Evolutionary conservation across 2,329 filamentous ascomycete genomes (phyloP).

Genomic region (Eutypella sp.): DNA sequence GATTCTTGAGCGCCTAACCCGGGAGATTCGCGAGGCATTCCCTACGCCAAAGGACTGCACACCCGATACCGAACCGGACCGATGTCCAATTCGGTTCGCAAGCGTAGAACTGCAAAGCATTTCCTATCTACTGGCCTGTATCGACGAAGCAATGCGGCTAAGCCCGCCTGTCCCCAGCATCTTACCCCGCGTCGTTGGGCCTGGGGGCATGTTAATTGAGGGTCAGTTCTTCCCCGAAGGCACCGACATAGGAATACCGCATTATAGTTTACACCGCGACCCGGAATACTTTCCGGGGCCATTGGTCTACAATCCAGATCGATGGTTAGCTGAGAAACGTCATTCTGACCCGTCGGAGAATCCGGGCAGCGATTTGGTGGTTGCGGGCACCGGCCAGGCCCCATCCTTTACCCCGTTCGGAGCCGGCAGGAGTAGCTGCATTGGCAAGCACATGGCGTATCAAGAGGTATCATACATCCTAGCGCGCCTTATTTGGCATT

Average conservation of each 20-base stretch:
- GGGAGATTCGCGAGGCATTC: background rate
- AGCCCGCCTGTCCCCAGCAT: slow-evolving; percentile 4
- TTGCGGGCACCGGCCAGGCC: background rate
- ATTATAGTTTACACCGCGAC: slow-evolving; percentile 7
- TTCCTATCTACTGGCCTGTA: slow-evolving; percentile 11
- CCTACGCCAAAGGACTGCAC: background rate
- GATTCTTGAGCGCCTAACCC: background rate
- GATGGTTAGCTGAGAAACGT: too few relatives aligned
- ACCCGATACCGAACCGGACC: background rate
- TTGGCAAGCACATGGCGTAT: background rate
- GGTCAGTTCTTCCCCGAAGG: slow-evolving; percentile 6
- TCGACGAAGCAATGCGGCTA: slow-evolving; percentile 13
- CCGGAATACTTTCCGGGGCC: slow-evolving; percentile 4
- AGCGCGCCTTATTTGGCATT: background rate
- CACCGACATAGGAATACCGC: slow-evolving; percentile 2
- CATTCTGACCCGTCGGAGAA: too few relatives aligned
- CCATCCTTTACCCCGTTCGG: background rate
- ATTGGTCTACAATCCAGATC: slow-evolving; percentile 8
- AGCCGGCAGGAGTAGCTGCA: background rate
- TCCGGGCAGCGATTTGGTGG: too few relatives aligned
- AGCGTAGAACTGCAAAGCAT: slow-evolving; percentile 3
- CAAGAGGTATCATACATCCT: background rate
- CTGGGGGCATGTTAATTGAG: slow-evolving; percentile 2
- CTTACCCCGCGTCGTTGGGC: slow-evolving; percentile 6
- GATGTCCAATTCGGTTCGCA: background rate